Conservation (phyloP, 495 filamentous ascomycete genomes). For the Penicillium alfredii region DNA sequence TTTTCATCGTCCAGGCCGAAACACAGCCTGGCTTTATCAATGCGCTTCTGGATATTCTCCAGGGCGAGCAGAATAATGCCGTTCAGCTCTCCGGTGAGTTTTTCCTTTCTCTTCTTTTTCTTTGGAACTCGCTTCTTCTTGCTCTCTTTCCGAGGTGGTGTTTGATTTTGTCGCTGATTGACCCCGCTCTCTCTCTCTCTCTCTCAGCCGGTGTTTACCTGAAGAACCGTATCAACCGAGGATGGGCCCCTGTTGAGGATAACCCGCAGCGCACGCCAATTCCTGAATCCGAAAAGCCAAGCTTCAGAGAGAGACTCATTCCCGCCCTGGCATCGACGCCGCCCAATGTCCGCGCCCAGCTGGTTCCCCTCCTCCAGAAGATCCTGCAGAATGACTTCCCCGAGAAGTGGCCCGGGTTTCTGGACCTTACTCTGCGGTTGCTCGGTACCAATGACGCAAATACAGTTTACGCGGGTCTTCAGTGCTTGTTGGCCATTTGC, state of each 20-base stretch:
- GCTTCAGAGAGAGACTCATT: constrained; percentile 78
- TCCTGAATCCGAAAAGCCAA: constrained; percentile 80
- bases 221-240: constrained; percentile 90
- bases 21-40: constrained; percentile 84
- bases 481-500: constrained; percentile 90
- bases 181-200: constrained; percentile 15
- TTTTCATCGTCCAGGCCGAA: constrained; percentile 63
- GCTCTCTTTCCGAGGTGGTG: constrained; percentile 2
- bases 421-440: constrained; percentile 83
- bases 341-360: constrained; percentile 76
- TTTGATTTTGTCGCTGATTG: constrained; percentile 9
- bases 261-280: constrained; percentile 57
- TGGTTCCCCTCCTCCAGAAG: constrained; percentile 89
- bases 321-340: constrained; percentile 79
- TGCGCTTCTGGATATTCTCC: constrained; percentile 82
- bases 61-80: constrained; percentile 74
- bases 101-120: constrained; percentile 6
- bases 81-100: constrained; percentile 78
- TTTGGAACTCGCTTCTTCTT: neutral
- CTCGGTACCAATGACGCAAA: constrained; percentile 74
- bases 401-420: constrained; percentile 83
- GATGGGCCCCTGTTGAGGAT: constrained; percentile 78
- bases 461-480: constrained; percentile 86
- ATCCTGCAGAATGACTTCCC: constrained; percentile 95
- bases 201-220: constrained; percentile 85